Evolutionary conservation across 331 rosid genomes (phyloP), one percentile per base, ranked within the genome.

Genomic region (Dryas integrifolia): DNA sequence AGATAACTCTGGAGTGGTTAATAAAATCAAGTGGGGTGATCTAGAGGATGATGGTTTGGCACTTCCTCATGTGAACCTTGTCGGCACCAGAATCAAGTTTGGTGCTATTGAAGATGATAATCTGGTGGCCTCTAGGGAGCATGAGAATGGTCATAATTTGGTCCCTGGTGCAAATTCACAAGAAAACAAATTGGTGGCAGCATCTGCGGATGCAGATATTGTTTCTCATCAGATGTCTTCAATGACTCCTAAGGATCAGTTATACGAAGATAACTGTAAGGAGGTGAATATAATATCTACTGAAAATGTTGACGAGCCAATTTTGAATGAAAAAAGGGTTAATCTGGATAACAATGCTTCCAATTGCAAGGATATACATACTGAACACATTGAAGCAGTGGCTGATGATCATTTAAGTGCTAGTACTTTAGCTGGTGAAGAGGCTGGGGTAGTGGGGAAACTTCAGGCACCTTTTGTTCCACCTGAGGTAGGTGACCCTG

Each of bases 41-140:
- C 60, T 79, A 15, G 93, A 87, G 79, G 92, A 86, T 58, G 88
- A 72, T 48, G 81, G 74, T 58, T 76, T 84, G 68, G 64, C 77
- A 62, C 81, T 72, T 69, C 85, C 82, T 51, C 85, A 67, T 81
- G 91, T 84, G 56, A 87, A 80, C 74, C 57, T 75, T 61, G 61
- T 73, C 69, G 91, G 90, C 70, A 86, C 82, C 76, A 96, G 87
- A 85, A 93, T 93, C 72, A 93, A 84, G 88, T 91, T 93, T 82
- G 98, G 98, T 75, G 88, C 87, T 75, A 87, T 93, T 15, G 95
- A 85, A 75, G 97, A 89, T 67, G 95, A 89, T 77, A 88, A 81
- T 80, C 56, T 91, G 70, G 70, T 75, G 49, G 80, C 52, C 74
- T 79, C 82, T 68, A 85, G 66, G 76, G 90, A 88, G 81, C 70